Evolutionary conservation across 495 filamentous ascomycete genomes (phyloP), one percentile per base, ranked within the genome.

Genomic region (Cetradonia linearis): DNA sequence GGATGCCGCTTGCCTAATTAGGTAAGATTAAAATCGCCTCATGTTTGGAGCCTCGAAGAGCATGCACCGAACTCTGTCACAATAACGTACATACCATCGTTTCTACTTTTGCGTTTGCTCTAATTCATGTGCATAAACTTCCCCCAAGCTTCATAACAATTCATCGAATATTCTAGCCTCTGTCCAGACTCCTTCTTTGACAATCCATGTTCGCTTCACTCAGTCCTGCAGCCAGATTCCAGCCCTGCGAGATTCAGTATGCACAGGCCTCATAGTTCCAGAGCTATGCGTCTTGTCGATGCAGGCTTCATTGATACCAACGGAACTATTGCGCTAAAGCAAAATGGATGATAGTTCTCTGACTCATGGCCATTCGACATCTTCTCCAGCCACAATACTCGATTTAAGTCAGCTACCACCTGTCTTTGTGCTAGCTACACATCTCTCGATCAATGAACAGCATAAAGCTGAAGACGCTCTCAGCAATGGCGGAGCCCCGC

Each of bases 381-480:
- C 47, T 34, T 38, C 55, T 49, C 28, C 18, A 50, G 5, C 55
- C 9, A 46, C 27, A 7, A 54, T 55, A 13, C 59, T 66, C 11
- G 60, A 64, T 50, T 69, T 82, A 4, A 74, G 67, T 27, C 54
- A 55, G 38, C 77, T 91, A 48, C 89, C 92, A 6, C 72, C 82
- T 8, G 83, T 91, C 13, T 92, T 83, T 60, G 78, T 97, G 47
- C 80, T 95, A 0, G 73, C 84, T 7, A 82, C 86, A 10, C 84
- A 91, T 63, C 76, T 96, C 14, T 70, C 76, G 0, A 69, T 78
- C 18, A 75, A 84, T 5, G 77, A 84, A 56, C 71, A 87, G 20
- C 80, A 86, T 53, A 69, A 77, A 34, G 61, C 84, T 16, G 87
- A 92, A 67, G 77, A 83, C 13, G 74, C 79, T 23, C 79, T 96